Evolutionary conservation across 805 yeast species (phyloP), one percentile per base, ranked within the genome.

Genomic region (Saccharomycopsis oosterbeekiorum): DNA sequence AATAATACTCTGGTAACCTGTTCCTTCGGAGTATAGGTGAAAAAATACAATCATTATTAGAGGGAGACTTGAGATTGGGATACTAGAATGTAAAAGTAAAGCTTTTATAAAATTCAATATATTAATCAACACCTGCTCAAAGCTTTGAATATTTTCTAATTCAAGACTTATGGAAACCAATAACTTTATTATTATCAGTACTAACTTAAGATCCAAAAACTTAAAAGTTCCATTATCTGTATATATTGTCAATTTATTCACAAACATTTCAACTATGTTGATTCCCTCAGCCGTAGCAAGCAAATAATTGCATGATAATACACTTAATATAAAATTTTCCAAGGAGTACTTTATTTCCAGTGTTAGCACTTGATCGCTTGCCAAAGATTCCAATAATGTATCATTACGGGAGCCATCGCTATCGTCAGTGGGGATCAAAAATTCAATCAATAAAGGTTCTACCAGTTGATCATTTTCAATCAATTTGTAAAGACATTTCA

Each of bases 401-500:
- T 53, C 29, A 26, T 59, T 57, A 24, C 19, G n/a, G 1, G 17
- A 8, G 17, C 9, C 24, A 12, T 42, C 58, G 34, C 56, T 37
- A 4, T 63, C 59, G 9, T 47, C 34, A 21, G 34, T 5, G 8
- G 19, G 34, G 4, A 47, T 15, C 11, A 34, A 47, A 47, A 47
- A 47, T 15, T 40, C 57, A 34, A 63, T 56, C 24, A 60, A 17
- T 4, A 47, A 47, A 12, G 53, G 53, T 15, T 47, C 53, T 8
- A 47, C 53, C 34, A 47, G 53, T 21, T 4, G 29, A 29, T 59
- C 53, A 40, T 56, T 57, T 26, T 61, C 61, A 24, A 59, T 41
- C 21, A 63, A 42, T 14, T 57, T 19, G 42, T 61, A 61, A 54
- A 63, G 62, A 26, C 64, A 56, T 14, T 47, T 61, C 51, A 63